Evolutionary conservation across 2,329 filamentous ascomycete genomes (phyloP), one percentile per base, ranked within the genome.

Genomic region (Fusarium siculi): DNA sequence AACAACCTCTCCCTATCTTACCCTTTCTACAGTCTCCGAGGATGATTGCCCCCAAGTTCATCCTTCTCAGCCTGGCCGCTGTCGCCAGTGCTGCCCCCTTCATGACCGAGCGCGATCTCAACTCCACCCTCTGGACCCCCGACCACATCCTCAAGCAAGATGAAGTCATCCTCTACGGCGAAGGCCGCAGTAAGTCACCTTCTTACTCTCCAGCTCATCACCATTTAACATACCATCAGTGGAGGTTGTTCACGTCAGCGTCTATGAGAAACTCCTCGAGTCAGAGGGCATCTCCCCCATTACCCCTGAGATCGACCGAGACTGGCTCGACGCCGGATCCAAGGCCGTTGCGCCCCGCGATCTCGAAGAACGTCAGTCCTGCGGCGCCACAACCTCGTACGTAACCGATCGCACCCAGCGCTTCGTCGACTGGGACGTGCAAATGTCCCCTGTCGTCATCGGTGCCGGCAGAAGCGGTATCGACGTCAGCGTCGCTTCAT

Each of bases 371-470:
- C 61, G 68, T 16, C 42, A 47, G n/a, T 39, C 21, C 7, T 71
- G 68, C 8, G 23, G 34, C 1, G 8, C 7, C 5, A 72, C 68
- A 5, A 55, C 37, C 1, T 30, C 68, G 0, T 55, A 58, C 52
- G 28, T 72, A 4, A 70, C 65, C 2, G 69, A 73, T 21, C 14
- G 19, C 21, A 10, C 23, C 0, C 1, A 73, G 30, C 67, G 59
- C 7, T 73, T 73, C 39, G 64, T 73, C 30, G 69, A 72, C 46
- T 72, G 70, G 70, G 70, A 72, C 40, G 60, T 72, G 19, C 68
- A 72, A 5, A 72, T 72, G 70, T 72, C 70, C 10, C 70, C 68
- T 19, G 69, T 72, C 1, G 54, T 72, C 28, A 65, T 68, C 15
- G 70, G 58, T 8, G 58, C 53, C 5, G 70, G 70, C 32, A 32